These are phyloP conservation scores for Rubia yunnanensis DNA, from an alignment of 257 asterid genomes.

Conservation along the genomic window DNA sequence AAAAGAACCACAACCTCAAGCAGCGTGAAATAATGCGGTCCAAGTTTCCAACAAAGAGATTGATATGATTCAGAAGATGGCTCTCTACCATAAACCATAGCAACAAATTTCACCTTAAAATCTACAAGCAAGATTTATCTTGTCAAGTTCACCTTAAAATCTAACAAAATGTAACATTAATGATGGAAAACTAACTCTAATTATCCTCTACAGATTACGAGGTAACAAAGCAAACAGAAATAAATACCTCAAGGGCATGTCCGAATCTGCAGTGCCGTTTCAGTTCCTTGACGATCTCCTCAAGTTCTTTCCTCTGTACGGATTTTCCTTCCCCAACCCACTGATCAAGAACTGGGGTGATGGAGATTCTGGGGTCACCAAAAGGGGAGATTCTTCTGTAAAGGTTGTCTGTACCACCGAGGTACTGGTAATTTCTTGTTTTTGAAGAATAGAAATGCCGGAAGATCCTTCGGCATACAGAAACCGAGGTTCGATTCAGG, in stretches of 20 bases:
- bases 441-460: constrained; percentile 8
- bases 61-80: too few relatives aligned
- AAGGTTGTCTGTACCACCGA: constrained; percentile 13
- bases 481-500: constrained; percentile 2
- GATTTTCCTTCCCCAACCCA: constrained; percentile 43
- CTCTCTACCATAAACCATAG: too few relatives aligned
- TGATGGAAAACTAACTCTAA: not conserved
- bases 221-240: not conserved
- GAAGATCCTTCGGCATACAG: not conserved
- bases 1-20: too few relatives aligned
- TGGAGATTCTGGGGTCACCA: constrained; percentile 51
- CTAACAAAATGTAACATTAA: not conserved
- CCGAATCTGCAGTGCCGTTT: constrained; percentile 35
- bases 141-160: too few relatives aligned
- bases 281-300: constrained; percentile 24
- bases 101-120: not conserved
- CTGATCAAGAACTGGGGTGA: constrained; percentile 46
- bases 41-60: too few relatives aligned
- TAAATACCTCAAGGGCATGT: constrained; percentile 57
- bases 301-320: constrained; percentile 22
- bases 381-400: constrained; percentile 38
- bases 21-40: too few relatives aligned
- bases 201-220: not conserved
- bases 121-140: too few relatives aligned
- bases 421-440: constrained; percentile 1